Conservation (phyloP, 495 filamentous ascomycete genomes). For the Penicillium coffeae region DNA sequence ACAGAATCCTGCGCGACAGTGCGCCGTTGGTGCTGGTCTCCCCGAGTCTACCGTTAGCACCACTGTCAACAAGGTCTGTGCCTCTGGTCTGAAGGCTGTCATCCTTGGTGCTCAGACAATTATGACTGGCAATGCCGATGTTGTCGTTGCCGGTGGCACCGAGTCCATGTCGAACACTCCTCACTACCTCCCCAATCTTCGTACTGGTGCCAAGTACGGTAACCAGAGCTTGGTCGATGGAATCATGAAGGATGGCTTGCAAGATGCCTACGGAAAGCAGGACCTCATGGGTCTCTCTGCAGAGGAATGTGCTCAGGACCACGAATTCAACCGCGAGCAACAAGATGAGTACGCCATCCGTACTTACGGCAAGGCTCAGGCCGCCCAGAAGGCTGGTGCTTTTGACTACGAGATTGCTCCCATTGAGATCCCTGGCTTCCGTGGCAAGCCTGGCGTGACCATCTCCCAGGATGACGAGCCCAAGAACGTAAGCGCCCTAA, state of each 20-base stretch:
- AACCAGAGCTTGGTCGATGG: slow-evolving; percentile 83
- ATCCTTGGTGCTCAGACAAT: slow-evolving; percentile 95
- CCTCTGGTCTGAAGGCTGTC: slow-evolving; percentile 87
- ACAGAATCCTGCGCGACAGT: slow-evolving; percentile 94
- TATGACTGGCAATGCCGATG: slow-evolving; percentile 85
- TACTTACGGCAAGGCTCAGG: slow-evolving; percentile 86
- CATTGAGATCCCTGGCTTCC: slow-evolving; percentile 79
- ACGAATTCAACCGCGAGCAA: slow-evolving; percentile 72
- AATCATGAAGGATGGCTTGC: slow-evolving; percentile 86
- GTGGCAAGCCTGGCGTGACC: slow-evolving; percentile 80
- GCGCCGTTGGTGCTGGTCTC: slow-evolving; percentile 83
- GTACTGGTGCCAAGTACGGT: slow-evolving; percentile 85
- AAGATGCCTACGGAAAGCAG: slow-evolving; percentile 82
- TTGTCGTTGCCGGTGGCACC: slow-evolving; percentile 87
- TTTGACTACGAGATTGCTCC: slow-evolving; percentile 87
- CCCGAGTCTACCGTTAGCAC: slow-evolving; percentile 75
- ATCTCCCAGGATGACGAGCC: slow-evolving; percentile 91
- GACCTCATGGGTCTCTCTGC: slow-evolving; percentile 92
- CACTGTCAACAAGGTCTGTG: slow-evolving; percentile 98
- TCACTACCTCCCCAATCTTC: slow-evolving; percentile 86
- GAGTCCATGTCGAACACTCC: slow-evolving; percentile 98
- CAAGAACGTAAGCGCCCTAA: slow-evolving; percentile 62
- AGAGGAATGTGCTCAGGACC: slow-evolving; percentile 86
- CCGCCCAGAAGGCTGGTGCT: slow-evolving; percentile 69
- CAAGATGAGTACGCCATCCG: slow-evolving; percentile 94